Evolutionary conservation across 73 alveolate species (phyloP).

Genomic region (Uronychia setigera): DNA sequence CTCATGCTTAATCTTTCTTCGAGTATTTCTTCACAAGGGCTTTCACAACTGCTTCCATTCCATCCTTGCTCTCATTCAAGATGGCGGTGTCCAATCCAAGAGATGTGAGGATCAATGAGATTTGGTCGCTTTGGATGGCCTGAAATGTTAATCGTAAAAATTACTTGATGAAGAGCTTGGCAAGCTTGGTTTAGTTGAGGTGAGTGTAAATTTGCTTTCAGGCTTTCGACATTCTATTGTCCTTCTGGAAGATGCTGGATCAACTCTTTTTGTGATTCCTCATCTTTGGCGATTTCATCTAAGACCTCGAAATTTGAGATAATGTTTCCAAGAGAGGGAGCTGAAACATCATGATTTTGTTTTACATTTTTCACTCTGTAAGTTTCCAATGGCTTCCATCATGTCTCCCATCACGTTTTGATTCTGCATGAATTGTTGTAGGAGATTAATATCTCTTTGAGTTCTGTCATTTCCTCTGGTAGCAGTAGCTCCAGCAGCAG

Average conservation of each 20-base stretch:
- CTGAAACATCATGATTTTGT: background rate
- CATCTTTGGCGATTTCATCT: conserved; percentile 26
- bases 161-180: conserved; percentile 29
- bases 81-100: conserved; percentile 43
- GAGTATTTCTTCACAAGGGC: conserved; percentile 42
- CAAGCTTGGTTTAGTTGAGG: conserved; percentile 67
- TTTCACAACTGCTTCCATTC: conserved; percentile 56
- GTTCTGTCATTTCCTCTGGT: too few relatives aligned
- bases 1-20: conserved; percentile 16
- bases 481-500: conserved; percentile 21
- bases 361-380: background rate
- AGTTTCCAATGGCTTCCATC: background rate
- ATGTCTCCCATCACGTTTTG: background rate
- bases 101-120: conserved; percentile 34
- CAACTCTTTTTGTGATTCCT: conserved; percentile 24
- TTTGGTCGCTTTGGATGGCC: conserved; percentile 70
- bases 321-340: conserved; percentile 10
- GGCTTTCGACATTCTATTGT: conserved; percentile 38
- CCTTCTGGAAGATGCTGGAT: conserved; percentile 71
- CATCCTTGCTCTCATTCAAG: conserved; percentile 44
- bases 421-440: background rate
- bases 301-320: conserved; percentile 5
- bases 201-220: conserved; percentile 61
- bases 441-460: background rate
- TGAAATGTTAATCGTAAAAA: background rate